These are phyloP conservation scores for Talaromyces atroroseus DNA, from an alignment of 2,329 filamentous ascomycete genomes.

Conservation along the genomic window DNA sequence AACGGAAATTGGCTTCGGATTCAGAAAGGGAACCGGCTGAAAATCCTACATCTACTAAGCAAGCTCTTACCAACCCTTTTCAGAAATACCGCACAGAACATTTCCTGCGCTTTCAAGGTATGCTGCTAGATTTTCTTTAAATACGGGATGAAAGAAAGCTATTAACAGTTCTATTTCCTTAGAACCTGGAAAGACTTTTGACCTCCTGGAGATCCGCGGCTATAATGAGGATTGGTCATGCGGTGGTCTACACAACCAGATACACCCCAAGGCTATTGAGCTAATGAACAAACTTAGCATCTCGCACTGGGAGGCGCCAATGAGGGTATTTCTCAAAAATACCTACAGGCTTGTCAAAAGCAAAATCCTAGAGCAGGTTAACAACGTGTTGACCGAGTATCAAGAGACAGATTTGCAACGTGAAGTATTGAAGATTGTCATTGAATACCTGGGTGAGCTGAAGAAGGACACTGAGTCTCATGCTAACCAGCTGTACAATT, in stretches of 20 bases:
- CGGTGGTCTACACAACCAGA: slow-evolving; percentile 55
- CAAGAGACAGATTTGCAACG: slow-evolving; percentile 31
- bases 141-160: background rate
- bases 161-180: background rate
- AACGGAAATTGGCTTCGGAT: background rate
- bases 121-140: background rate
- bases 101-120: slow-evolving; percentile 21
- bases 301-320: slow-evolving; percentile 52
- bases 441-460: slow-evolving; percentile 43
- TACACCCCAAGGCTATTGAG: slow-evolving; percentile 57
- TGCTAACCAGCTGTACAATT: slow-evolving; percentile 22
- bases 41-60: background rate
- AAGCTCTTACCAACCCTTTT: background rate
- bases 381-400: slow-evolving; percentile 30
- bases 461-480: slow-evolving; percentile 33
- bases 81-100: slow-evolving; percentile 15
- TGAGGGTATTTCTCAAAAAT: slow-evolving; percentile 37
- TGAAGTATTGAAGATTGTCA: slow-evolving; percentile 37
- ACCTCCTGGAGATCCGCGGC: slow-evolving; percentile 42
- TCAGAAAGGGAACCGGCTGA: background rate
- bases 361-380: slow-evolving; percentile 43
- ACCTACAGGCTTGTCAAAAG: slow-evolving; percentile 26
- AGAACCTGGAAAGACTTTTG: slow-evolving; percentile 22
- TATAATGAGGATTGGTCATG: slow-evolving; percentile 52
- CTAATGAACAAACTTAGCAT: slow-evolving; percentile 54